Percentiles rank a stretch among this genome's conserved stretches.
Evolutionary conservation across 1,284 basidiomycete species (phyloP).

Genomic region (Neolentinus lepideus): DNA sequence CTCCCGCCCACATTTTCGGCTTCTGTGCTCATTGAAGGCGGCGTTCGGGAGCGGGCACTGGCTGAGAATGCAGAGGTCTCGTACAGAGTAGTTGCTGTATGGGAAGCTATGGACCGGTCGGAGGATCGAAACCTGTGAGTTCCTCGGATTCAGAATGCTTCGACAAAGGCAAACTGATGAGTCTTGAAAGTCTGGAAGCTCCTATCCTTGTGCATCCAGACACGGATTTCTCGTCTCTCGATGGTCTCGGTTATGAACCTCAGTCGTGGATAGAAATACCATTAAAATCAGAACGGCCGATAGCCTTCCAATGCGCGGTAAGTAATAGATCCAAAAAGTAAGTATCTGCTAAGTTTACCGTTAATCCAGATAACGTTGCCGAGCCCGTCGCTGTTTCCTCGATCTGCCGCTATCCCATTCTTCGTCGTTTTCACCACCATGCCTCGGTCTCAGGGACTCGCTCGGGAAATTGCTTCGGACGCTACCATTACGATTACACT

Average conservation of each 20-base stretch:
- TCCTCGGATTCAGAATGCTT: slow-evolving; percentile 6
- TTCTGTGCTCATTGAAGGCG: slow-evolving; percentile 17
- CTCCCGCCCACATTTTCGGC: slow-evolving; percentile 51
- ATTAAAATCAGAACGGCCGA: slow-evolving; percentile 48
- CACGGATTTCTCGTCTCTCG: slow-evolving; percentile 49
- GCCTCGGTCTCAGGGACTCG: slow-evolving; percentile 41
- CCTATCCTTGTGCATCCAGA: slow-evolving; percentile 57
- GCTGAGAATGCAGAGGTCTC: slow-evolving; percentile 39
- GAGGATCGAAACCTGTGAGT: slow-evolving; percentile 44
- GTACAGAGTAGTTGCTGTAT: slow-evolving; percentile 50
- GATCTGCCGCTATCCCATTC: slow-evolving; percentile 50
- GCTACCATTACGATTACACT: slow-evolving; percentile 61
- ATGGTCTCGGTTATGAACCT: slow-evolving; percentile 33
- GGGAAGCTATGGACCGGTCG: slow-evolving; percentile 45
- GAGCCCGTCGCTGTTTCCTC: slow-evolving; percentile 47
- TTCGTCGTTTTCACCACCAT: slow-evolving; percentile 66
- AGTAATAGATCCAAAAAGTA: slow-evolving; percentile 14
- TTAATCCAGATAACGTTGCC: slow-evolving; percentile 52
- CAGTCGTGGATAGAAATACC: slow-evolving; percentile 64
- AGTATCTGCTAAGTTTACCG: background rate
- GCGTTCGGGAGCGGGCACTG: slow-evolving; percentile 23
- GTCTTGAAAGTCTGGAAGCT: slow-evolving; percentile 43
- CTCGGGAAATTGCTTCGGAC: slow-evolving; percentile 59
- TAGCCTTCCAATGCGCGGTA: slow-evolving; percentile 61
- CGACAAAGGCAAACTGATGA: slow-evolving; percentile 8